Evolutionary conservation across 2,329 filamentous ascomycete genomes (phyloP).

Genomic region (Mycosphaerella sp.): DNA sequence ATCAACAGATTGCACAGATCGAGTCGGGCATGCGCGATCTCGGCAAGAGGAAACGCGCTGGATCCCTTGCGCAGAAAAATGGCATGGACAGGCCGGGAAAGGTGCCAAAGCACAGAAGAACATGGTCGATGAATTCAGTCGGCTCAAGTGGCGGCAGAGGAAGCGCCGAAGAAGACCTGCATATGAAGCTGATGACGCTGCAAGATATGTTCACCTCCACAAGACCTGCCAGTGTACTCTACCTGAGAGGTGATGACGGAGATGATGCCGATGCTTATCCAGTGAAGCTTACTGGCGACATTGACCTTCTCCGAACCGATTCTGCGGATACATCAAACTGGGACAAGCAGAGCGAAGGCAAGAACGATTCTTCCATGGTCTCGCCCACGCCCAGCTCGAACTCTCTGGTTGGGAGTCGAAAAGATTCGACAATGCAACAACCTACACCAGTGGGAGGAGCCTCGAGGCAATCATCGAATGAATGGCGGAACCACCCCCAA

Average conservation of each 20-base stretch:
- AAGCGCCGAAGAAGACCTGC: slow-evolving; percentile 61
- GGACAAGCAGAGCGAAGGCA: slow-evolving; percentile 46
- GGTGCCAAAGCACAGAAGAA: slow-evolving; percentile 81
- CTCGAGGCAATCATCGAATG: slow-evolving; percentile 44
- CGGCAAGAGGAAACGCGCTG: slow-evolving; percentile 56
- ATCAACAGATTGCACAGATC: slow-evolving; percentile 80
- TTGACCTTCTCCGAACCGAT: slow-evolving; percentile 51
- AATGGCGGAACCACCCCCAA: slow-evolving; percentile 47
- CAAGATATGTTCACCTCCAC: slow-evolving; percentile 89
- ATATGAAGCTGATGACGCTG: slow-evolving; percentile 68
- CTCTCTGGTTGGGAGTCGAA: slow-evolving; percentile 38
- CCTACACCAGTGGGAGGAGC: slow-evolving; percentile 40
- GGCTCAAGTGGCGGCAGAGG: slow-evolving; percentile 40
- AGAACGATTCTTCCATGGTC: slow-evolving; percentile 51
- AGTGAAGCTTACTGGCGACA: slow-evolving; percentile 64
- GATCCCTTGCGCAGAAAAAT: slow-evolving; percentile 44
- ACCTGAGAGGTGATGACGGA: slow-evolving; percentile 66
- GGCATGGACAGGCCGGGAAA: slow-evolving; percentile 64
- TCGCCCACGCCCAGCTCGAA: slow-evolving; percentile 46
- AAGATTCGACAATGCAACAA: slow-evolving; percentile 41
- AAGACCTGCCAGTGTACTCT: slow-evolving; percentile 68
- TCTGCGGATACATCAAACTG: slow-evolving; percentile 44
- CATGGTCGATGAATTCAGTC: slow-evolving; percentile 86
- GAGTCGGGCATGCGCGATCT: slow-evolving; percentile 55
- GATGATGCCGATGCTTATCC: slow-evolving; percentile 77